A percentile compares a stretch with the other conserved stretches of the same genome.
Evolutionary conservation across 1,139 yeast genomes (phyloP).

Genomic region (Magnusiomyces tetraspermus): DNA sequence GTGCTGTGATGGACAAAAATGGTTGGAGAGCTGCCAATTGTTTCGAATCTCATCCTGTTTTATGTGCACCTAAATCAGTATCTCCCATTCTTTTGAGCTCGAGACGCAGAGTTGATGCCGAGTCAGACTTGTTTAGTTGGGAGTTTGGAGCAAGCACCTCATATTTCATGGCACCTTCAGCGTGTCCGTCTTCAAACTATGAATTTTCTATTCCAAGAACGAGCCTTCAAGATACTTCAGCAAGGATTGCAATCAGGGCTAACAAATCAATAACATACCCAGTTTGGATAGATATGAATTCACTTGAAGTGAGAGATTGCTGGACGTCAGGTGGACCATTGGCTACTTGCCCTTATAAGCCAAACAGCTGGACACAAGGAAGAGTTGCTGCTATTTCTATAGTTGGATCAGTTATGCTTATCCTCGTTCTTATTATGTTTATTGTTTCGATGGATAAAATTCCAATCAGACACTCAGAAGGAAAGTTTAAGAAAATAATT

Average conservation of each 20-base stretch:
- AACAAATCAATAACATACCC: constrained; percentile 19
- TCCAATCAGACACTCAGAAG: constrained; percentile 48
- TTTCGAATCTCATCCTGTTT: constrained; percentile 41
- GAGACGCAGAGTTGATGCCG: no score
- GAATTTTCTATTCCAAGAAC: constrained; percentile 50
- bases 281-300: constrained; percentile 80
- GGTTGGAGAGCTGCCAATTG: constrained; percentile 63
- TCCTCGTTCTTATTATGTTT: constrained; percentile 37
- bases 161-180: constrained; percentile 2
- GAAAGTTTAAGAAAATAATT: constrained; percentile 44
- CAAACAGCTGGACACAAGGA: constrained; percentile 41
- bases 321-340: constrained; percentile 83
- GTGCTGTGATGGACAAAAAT: constrained; percentile 46
- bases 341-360: constrained; percentile 68
- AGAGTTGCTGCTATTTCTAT: constrained; percentile 62
- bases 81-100: background rate
- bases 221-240: constrained; percentile 38
- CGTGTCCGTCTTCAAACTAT: constrained; percentile 2
- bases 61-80: constrained; percentile 43
- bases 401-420: constrained; percentile 47
- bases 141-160: constrained; percentile 3
- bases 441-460: constrained; percentile 31
- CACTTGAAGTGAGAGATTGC: constrained; percentile 62
- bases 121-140: constrained; percentile 6
- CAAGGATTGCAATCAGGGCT: constrained; percentile 18